These are phyloP conservation scores for Heimioporus sp. DNA, from an alignment of 768 basidiomycete genomes.

Conservation along the genomic window DNA sequence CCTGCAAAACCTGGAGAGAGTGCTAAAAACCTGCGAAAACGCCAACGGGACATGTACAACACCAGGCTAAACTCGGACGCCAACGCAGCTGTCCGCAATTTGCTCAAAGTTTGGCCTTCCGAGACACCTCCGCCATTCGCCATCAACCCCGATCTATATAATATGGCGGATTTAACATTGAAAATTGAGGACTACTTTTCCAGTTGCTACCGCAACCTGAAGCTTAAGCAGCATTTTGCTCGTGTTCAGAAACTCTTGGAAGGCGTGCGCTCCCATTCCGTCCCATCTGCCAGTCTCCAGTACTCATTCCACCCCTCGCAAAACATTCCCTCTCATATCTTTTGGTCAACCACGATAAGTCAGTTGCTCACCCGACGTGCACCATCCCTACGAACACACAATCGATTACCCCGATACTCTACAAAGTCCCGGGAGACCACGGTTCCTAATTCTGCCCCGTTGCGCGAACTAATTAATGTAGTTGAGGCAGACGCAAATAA, in stretches of 20 bases:
- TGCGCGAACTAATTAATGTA: neutral
- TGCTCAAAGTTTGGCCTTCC: conserved; percentile 16
- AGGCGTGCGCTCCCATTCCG: neutral
- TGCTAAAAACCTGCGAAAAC: neutral
- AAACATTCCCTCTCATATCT: neutral
- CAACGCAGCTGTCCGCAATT: neutral
- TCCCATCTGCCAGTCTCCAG: neutral
- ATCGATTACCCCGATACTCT: neutral
- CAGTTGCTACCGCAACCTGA: conserved; percentile 15
- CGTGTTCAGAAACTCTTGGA: conserved; percentile 11
- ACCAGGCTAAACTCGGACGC: neutral
- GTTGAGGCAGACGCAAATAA: neutral
- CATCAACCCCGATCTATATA: neutral
- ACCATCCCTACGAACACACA: neutral
- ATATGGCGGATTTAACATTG: neutral
- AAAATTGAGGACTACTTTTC: conserved; percentile 3
- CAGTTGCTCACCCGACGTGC: neutral
- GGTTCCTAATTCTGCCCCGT: neutral
- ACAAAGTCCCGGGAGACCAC: neutral
- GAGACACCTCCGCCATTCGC: neutral
- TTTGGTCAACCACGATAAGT: neutral
- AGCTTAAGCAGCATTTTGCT: conserved; percentile 8
- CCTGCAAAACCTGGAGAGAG: conserved; percentile 1
- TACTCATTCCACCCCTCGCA: conserved; percentile 2
- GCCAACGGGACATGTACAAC: neutral